These are phyloP conservation scores for Fusarium piperis DNA, from an alignment of 2,329 filamentous ascomycete species.

Conservation along the genomic window DNA sequence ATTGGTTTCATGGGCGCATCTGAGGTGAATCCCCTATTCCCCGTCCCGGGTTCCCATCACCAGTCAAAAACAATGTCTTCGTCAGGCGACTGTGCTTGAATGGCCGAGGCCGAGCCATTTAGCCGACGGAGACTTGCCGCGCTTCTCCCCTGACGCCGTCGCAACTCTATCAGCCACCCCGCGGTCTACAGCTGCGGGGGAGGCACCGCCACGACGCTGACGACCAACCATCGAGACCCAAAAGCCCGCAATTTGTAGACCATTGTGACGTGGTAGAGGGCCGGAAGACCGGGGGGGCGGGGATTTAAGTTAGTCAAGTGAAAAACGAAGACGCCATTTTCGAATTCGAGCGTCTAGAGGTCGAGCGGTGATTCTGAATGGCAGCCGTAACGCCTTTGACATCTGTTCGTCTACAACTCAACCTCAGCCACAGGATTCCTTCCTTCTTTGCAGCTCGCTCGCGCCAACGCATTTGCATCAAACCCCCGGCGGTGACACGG, in stretches of 20 bases:
- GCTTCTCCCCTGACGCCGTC: constrained; percentile 20
- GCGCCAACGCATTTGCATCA: not conserved
- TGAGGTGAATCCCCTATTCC: not conserved
- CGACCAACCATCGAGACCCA: constrained; percentile 19
- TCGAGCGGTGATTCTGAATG: not conserved
- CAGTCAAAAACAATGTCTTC: not conserved
- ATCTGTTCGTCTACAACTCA: not conserved
- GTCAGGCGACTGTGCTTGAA: not conserved
- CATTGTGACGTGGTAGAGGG: constrained; percentile 21
- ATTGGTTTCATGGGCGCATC: not conserved
- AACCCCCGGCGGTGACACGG: constrained; percentile 8
- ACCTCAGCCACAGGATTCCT: not conserved
- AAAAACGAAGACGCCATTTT: not conserved
- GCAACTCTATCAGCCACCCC: constrained; percentile 40
- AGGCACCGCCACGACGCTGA: constrained; percentile 5
- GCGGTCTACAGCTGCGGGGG: constrained; percentile 32
- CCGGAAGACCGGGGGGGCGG: constrained; percentile 1
- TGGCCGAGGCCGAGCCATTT: constrained; percentile 1
- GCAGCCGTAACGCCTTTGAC: not conserved
- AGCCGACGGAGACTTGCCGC: not conserved
- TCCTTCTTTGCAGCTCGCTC: not conserved
- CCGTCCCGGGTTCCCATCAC: not conserved
- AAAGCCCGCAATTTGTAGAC: constrained; percentile 11
- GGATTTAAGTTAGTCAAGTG: constrained; percentile 8
- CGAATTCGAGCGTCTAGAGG: not conserved